Conservation (phyloP, 2,329 filamentous ascomycete species). For the Coniochaeta pulveracea region DNA sequence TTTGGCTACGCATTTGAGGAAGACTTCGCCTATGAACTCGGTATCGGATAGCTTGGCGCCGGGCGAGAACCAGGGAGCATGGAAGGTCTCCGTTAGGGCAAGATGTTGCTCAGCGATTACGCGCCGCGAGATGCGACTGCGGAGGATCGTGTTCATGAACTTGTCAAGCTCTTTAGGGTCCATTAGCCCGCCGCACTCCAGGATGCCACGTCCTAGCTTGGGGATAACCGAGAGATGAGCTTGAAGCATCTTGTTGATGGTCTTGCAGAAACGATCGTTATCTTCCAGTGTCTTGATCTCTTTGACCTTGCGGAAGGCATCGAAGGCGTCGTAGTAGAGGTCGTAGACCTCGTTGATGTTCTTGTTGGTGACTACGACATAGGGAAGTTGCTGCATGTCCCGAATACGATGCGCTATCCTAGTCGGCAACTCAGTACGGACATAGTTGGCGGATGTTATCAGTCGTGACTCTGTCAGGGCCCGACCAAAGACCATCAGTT, state of each 20-base stretch:
- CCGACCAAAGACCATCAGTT: slow-evolving; percentile 94
- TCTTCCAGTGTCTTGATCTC: slow-evolving; percentile 81
- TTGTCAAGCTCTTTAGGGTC: slow-evolving; percentile 71
- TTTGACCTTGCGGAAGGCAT: slow-evolving; percentile 71
- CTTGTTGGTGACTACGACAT: slow-evolving; percentile 88
- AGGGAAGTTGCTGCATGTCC: slow-evolving; percentile 94
- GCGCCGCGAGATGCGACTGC: slow-evolving; percentile 84
- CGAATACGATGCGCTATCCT: slow-evolving; percentile 89
- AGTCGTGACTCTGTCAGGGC: slow-evolving; percentile 83
- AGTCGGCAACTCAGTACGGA: slow-evolving; percentile 81
- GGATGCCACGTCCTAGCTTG: slow-evolving; percentile 83
- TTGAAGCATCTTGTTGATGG: slow-evolving; percentile 67
- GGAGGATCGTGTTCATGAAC: slow-evolving; percentile 89
- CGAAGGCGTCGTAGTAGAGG: slow-evolving; percentile 94
- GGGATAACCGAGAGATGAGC: slow-evolving; percentile 92
- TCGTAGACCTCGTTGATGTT: slow-evolving; percentile 95
- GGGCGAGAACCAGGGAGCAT: slow-evolving; percentile 81
- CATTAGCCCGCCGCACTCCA: slow-evolving; percentile 81
- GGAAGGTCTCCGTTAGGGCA: slow-evolving; percentile 86
- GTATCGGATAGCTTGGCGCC: slow-evolving; percentile 59
- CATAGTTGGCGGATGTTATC: slow-evolving; percentile 93
- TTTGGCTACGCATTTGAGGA: slow-evolving; percentile 81
- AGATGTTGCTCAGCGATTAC: slow-evolving; percentile 98
- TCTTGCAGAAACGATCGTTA: slow-evolving; percentile 76
- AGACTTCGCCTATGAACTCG: slow-evolving; percentile 92